These are phyloP conservation scores for Bullera alba DNA, from an alignment of 768 basidiomycete species.

Conservation along the genomic window DNA sequence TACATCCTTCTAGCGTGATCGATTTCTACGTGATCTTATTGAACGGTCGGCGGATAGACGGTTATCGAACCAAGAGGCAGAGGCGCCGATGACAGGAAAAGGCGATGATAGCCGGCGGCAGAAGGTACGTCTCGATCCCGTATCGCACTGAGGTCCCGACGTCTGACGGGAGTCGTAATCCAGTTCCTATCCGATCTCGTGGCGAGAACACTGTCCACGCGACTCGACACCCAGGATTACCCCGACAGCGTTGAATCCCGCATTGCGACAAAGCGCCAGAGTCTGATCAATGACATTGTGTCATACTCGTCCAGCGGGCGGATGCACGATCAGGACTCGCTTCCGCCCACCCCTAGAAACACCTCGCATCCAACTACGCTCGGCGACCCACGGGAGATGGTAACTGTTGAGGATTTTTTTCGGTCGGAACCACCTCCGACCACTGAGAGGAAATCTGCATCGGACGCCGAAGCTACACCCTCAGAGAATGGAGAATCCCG, in stretches of 20 bases:
- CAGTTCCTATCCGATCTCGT: conserved; percentile 5
- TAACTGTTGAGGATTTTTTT: conserved; percentile 26
- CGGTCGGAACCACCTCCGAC: too few species aligned
- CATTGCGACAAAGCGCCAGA: conserved; percentile 53
- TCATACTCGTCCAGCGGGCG: conserved; percentile 67
- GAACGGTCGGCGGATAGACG: conserved; percentile 8
- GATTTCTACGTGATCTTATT: conserved; percentile 23
- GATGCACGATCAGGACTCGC: conserved; percentile 71
- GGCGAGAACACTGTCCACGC: conserved; percentile 9
- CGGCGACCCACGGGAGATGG: conserved; percentile 22
- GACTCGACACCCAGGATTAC: conserved; percentile 21
- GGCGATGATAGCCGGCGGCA: not conserved
- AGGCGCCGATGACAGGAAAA: not conserved
- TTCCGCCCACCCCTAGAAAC: conserved; percentile 44
- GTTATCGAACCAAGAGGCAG: not conserved
- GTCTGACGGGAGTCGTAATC: too few species aligned
- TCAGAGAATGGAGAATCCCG: too few species aligned
- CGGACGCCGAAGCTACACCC: too few species aligned
- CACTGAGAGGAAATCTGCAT: too few species aligned
- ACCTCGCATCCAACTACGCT: not conserved
- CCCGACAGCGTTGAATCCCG: conserved; percentile 5
- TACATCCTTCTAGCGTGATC: conserved; percentile 17
- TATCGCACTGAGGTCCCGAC: not conserved
- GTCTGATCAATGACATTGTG: conserved; percentile 67
- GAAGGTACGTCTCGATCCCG: not conserved